Base-by-base conservation (phyloP, 2,329 filamentous ascomycete species). In the Thelonectria discophora region DNA sequence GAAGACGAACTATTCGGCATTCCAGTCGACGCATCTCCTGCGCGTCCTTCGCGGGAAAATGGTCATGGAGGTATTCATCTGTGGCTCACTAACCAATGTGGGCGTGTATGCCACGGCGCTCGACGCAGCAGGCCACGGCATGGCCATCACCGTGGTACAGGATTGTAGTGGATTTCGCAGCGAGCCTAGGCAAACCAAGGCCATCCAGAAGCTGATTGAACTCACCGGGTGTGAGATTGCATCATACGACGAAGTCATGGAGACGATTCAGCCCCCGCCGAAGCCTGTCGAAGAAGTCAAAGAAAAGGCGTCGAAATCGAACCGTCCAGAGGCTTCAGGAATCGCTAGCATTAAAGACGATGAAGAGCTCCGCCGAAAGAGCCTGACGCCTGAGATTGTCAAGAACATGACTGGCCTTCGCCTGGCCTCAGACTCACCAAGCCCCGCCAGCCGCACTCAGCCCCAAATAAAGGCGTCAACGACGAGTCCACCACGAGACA, bases 31-130 rank as follows among this genome's bases (percentile, higher is more conserved):
- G 0, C 84, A 86, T 50, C 82, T 98, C 15, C 83, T 98, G 8
- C 83, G 90, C 51, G 83, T 88, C n/a, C 79, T 98, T 47, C 87
- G 94, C n/a, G 88, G 88, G n/a, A 91, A 89, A 65, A 89, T 97
- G 67, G 88, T 97, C 60, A 97, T 93, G 2, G 91, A 97, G 71
- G 81, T 99, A 12, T 97, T 91, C 76, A 86, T 98, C 21, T 96
- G 92, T 72, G 95, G 95, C 20, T 90, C 91, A 46, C 84, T 97
- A 50, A 92, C 90, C 45, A 97, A 98, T 71, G 82, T 96, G 37
- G 94, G 93, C 32, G 89, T 98, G 48, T 93, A 95, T 73, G 94
- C 95, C 8, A 97, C 94, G 1, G 93, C 93, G 3, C 83, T 97
- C 65, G 95, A 97, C 73, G 95, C 94, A 11, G 94, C 92, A 2